Evolutionary conservation across 1,284 basidiomycete genomes (phyloP), one percentile per base, ranked within the genome.

Genomic region (Fomitiporia mediterranea): DNA sequence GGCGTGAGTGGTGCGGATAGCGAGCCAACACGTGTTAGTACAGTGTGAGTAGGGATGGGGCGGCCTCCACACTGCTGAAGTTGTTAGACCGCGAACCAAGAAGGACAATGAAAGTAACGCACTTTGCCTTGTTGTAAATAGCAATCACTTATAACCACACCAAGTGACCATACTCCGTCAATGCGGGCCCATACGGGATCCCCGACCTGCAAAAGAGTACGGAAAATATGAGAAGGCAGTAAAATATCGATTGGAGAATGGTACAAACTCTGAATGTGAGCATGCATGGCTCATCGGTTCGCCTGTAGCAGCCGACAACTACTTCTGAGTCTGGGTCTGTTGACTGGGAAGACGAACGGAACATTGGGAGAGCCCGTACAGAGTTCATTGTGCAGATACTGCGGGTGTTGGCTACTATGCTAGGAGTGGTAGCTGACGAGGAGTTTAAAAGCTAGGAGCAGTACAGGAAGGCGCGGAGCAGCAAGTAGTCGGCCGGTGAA

Each of bases 151-250:
- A 53, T 42, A 7, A 53, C 40, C 28, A 53, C 30, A 27, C 51
- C 51, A 19, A 35, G 23, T 7, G 40, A 21, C 51, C 51, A 53
- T 9, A 19, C 19, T 34, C 51, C 51, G 34, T 43, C 23, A 2
- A 32, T 15, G 13, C 51, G 51, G 13, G 40, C 51, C 51, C 51
- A 53, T 19, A 53, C 51, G n/a, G n/a, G 11, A 34, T 53, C 40
- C 13, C 51, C 51, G 40, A 53, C 51, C 51, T 53, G n/a, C 19
- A 11, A 39, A 19, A 40, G 7, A 23, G 37, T 9, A 52, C n/a
- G 13, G 37, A 25, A 30, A 35, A 17, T 43, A 30, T 15, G 23
- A 37, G 30, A 32, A 27, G 11, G 17, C 9, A 27, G 9, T 39
- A 25, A 42, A 25, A 30, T 4, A 15, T 8, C 23, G 17, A 11